Percentiles rank a stretch among this genome's conserved stretches.
Evolutionary conservation across 495 filamentous ascomycete genomes (phyloP).

Genomic region (Xanthoparmelia taractica): DNA sequence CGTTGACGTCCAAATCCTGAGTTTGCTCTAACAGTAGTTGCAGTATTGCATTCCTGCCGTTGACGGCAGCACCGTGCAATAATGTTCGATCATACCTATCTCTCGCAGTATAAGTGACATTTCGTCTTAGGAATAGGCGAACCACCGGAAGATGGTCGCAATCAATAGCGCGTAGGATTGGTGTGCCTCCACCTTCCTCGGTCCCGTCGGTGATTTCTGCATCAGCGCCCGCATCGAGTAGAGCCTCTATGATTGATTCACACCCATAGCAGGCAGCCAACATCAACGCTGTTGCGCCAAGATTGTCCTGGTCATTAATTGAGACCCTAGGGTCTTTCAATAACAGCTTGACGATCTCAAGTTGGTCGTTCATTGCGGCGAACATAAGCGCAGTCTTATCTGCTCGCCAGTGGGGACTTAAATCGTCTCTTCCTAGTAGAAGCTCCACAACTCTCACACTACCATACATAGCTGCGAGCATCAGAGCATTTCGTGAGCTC

Average conservation of each 20-base stretch:
- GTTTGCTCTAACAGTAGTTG: slow-evolving; percentile 15
- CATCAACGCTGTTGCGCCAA: slow-evolving; percentile 8
- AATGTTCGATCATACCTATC: slow-evolving; percentile 18
- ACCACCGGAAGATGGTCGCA: slow-evolving; percentile 24
- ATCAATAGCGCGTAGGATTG: slow-evolving; percentile 25
- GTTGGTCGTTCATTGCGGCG: slow-evolving; percentile 8
- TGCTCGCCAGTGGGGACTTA: slow-evolving; percentile 15
- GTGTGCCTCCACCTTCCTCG: slow-evolving; percentile 16
- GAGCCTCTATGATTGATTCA: slow-evolving; percentile 1
- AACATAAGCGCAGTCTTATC: slow-evolving; percentile 16
- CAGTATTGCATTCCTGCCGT: slow-evolving; percentile 14
- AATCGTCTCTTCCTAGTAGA: slow-evolving; percentile 10
- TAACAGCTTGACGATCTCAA: slow-evolving; percentile 6
- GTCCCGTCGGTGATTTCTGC: slow-evolving; percentile 12
- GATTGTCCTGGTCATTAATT: slow-evolving; percentile 4
- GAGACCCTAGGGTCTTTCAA: slow-evolving; percentile 10
- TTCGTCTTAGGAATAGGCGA: slow-evolving; percentile 26
- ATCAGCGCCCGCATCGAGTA: slow-evolving; percentile 14
- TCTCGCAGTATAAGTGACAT: slow-evolving; percentile 22
- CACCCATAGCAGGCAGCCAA: slow-evolving; percentile 3
- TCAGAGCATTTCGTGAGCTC: slow-evolving; percentile 12
- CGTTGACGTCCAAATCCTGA: slow-evolving; percentile 24
- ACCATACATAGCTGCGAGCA: slow-evolving; percentile 16
- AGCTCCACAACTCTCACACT: slow-evolving; percentile 3
- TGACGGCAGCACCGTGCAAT: slow-evolving; percentile 18